Evolutionary conservation across 306 rosid genomes (phyloP), one percentile per base, ranked within the genome.

Genomic region (Medicago lupulina): DNA sequence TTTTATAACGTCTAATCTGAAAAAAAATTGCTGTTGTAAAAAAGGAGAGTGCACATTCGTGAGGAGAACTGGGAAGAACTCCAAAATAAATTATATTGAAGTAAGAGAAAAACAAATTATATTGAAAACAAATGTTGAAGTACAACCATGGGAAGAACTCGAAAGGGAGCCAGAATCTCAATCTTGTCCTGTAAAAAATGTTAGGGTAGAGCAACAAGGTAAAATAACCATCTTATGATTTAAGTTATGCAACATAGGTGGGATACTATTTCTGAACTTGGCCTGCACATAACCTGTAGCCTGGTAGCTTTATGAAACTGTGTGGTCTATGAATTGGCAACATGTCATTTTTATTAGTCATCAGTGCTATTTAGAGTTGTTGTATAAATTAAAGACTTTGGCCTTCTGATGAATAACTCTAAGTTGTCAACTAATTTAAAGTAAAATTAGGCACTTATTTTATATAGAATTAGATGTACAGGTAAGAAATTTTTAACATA

Each of bases 21-120:
- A 47, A 47, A 47, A 47, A 13, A 14, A 14, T 47, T 47, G 14
- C 13, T 47, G 16, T 47, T 47, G 8, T 2, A 15, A 49, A 49
- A 49, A 6, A 15, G 18, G 54, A 49, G 53, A 47, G 53, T 47
- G n/a, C 8, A 47, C 17, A 47, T 13, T 47, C 5, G 53, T 12
- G n/a, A 1, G 53, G 53, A 47, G 53, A 7, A 47, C 14, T n/a
- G n/a, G n/a, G n/a, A n/a, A n/a, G n/a, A n/a, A n/a, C n/a, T n/a
- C n/a, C n/a, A n/a, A n/a, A n/a, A 18, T 18, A 18, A 55, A 19
- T 18, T 9, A 4, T 55, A 70, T 44, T 1, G 13, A 58, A 46
- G 46, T 28, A 60, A 73, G 9, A 74, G 69, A 7, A 46, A 46
- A 54, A 61, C 60, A 46, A 61, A 46, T 68, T 47, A 74, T 66